phyloP scores from a whole-genome alignment of 2,329 filamentous ascomycete genomes.

The Colletotrichum orbiculare region DNA sequence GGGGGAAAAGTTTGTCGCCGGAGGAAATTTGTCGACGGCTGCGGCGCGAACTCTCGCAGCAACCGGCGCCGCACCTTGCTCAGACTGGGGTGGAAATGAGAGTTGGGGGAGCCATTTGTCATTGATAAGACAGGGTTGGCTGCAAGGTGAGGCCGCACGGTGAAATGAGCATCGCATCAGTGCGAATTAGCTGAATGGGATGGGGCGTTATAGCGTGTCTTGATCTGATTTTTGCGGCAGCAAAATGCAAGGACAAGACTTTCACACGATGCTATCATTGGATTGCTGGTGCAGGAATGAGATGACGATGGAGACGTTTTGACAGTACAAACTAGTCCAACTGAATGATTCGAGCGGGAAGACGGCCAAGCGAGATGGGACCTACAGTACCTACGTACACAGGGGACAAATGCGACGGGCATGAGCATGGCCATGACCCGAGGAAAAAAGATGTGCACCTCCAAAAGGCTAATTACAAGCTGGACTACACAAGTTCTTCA shows the following conservation, averaged over 20 bases:
- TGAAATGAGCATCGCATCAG: slow-evolving; percentile 10
- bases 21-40: slow-evolving; percentile 6
- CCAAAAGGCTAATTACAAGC: background rate
- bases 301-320: slow-evolving; percentile 4
- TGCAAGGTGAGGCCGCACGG: slow-evolving; percentile 16
- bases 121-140: slow-evolving; percentile 6
- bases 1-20: background rate
- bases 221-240: slow-evolving; percentile 20
- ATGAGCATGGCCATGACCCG: too few species aligned
- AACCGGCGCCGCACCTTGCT: background rate
- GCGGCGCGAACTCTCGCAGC: slow-evolving; percentile 14
- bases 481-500: background rate
- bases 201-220: slow-evolving; percentile 28
- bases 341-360: too few species aligned
- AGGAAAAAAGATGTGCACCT: background rate
- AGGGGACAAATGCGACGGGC: too few species aligned
- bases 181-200: slow-evolving; percentile 9
- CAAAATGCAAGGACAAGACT: slow-evolving; percentile 17
- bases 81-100: slow-evolving; percentile 2
- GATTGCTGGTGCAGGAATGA: background rate
- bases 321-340: slow-evolving; percentile 1
- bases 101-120: slow-evolving; percentile 11
- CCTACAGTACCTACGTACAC: background rate
- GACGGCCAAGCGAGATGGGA: slow-evolving; percentile 14
- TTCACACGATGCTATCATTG: background rate